Evolutionary conservation across 805 yeast genomes (phyloP).

Genomic region (Danielia reshetovae): DNA sequence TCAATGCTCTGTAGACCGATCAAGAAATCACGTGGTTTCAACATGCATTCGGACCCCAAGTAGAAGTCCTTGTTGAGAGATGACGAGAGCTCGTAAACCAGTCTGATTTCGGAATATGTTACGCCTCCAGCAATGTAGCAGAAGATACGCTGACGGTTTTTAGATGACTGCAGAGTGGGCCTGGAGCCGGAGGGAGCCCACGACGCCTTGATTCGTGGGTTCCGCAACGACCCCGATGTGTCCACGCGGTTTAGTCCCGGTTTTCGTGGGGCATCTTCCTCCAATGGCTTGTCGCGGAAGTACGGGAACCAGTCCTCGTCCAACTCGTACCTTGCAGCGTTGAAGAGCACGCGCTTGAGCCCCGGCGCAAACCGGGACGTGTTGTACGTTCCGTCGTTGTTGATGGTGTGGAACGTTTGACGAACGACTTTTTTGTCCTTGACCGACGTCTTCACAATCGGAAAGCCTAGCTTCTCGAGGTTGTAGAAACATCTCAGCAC

Average conservation of each 20-base stretch:
- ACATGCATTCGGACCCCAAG: slow-evolving; percentile 19
- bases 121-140: slow-evolving; percentile 88
- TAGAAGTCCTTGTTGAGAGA: slow-evolving; percentile 67
- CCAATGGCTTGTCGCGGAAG: slow-evolving; percentile 67
- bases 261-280: slow-evolving; percentile 33
- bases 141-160: slow-evolving; percentile 59
- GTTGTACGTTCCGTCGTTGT: slow-evolving; percentile 50
- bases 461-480: slow-evolving; percentile 51
- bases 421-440: slow-evolving; percentile 44
- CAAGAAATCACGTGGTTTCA: slow-evolving; percentile 51
- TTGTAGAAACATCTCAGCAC: slow-evolving; percentile 47
- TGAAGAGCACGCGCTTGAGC: slow-evolving; percentile 52
- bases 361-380: slow-evolving; percentile 76
- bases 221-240: slow-evolving; percentile 11
- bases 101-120: slow-evolving; percentile 75
- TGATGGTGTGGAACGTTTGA: slow-evolving; percentile 53
- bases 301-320: slow-evolving; percentile 66
- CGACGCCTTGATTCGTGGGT: slow-evolving; percentile 16
- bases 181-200: slow-evolving; percentile 18
- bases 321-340: slow-evolving; percentile 47
- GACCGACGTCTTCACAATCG: slow-evolving; percentile 42
- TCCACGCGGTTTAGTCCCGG: slow-evolving; percentile 2
- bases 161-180: slow-evolving; percentile 9
- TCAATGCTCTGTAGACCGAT: slow-evolving; percentile 42
- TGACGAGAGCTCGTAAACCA: slow-evolving; percentile 65